phyloP scores from a whole-genome alignment of 2,329 filamentous ascomycete genomes.

The Nothophoma quercina region DNA sequence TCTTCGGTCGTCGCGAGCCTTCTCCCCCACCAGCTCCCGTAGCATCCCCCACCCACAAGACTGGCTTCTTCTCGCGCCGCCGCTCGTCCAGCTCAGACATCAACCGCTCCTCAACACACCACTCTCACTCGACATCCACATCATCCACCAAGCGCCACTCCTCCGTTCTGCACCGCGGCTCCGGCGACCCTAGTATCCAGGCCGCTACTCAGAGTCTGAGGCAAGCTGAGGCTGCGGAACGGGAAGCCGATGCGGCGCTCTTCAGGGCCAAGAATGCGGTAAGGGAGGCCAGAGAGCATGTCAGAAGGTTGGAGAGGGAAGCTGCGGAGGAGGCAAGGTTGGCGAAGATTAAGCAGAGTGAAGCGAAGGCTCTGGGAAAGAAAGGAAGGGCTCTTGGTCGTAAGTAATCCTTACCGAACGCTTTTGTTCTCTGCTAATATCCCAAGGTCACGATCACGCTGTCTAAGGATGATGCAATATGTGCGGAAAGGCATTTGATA shows the following conservation, averaged over 20 bases:
- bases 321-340: slow-evolving; percentile 61
- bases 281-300: slow-evolving; percentile 68
- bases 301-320: slow-evolving; percentile 69
- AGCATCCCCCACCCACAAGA: slow-evolving; percentile 33
- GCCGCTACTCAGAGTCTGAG: slow-evolving; percentile 69
- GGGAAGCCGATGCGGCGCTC: slow-evolving; percentile 70
- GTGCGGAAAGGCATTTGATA: background rate
- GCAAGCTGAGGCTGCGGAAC: slow-evolving; percentile 68
- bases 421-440: background rate
- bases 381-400: slow-evolving; percentile 73
- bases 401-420: slow-evolving; percentile 56
- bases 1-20: slow-evolving; percentile 43
- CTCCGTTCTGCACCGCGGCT: slow-evolving; percentile 52
- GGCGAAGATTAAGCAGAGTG: slow-evolving; percentile 72
- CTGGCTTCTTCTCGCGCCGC: slow-evolving; percentile 48
- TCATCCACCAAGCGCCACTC: slow-evolving; percentile 39
- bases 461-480: background rate
- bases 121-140: slow-evolving; percentile 29
- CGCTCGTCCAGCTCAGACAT: slow-evolving; percentile 44
- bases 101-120: slow-evolving; percentile 24
- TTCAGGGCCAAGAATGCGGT: slow-evolving; percentile 66
- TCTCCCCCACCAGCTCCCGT: slow-evolving; percentile 31
- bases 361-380: slow-evolving; percentile 71
- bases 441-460: slow-evolving; percentile 23
- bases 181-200: slow-evolving; percentile 68